Percentiles rank a stretch among this genome's conserved stretches.
Conservation (phyloP, 106 monocot species). For the Agapanthus africanus region DNA sequence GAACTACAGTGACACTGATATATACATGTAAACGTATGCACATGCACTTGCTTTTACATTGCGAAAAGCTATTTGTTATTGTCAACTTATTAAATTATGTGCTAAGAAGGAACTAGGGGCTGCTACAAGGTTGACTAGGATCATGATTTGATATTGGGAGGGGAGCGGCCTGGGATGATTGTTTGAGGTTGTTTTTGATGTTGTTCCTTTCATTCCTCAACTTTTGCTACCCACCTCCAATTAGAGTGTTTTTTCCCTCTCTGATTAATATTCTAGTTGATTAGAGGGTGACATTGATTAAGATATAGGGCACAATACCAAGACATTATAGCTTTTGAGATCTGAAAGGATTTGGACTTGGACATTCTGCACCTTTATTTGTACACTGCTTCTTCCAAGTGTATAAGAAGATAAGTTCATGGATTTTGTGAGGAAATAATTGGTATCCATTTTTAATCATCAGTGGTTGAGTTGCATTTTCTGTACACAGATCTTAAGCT, state of each 20-base stretch:
- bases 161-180: constrained; percentile 3
- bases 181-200: constrained; percentile 5
- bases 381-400: too few relatives aligned
- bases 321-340: neutral
- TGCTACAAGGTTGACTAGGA: neutral
- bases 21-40: too few relatives aligned
- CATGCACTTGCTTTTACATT: too few relatives aligned
- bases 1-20: too few relatives aligned
- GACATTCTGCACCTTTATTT: neutral
- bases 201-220: constrained; percentile 6
- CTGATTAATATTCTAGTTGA: neutral
- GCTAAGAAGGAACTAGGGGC: too few relatives aligned
- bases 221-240: constrained; percentile 11
- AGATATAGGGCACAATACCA: neutral
- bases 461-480: too few relatives aligned
- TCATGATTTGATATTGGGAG: constrained; percentile 18
- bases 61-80: neutral
- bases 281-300: neutral
- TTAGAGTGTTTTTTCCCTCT: constrained; percentile 8
- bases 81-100: neutral
- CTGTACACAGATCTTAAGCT: too few relatives aligned
- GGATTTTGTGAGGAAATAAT: too few relatives aligned
- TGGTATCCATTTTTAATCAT: too few relatives aligned
- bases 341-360: neutral
- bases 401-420: too few relatives aligned